A percentile compares a stretch with the other conserved stretches of the same genome.
phyloP scores from a whole-genome alignment of 2,329 filamentous ascomycete genomes.

The Orbilia javanica region DNA sequence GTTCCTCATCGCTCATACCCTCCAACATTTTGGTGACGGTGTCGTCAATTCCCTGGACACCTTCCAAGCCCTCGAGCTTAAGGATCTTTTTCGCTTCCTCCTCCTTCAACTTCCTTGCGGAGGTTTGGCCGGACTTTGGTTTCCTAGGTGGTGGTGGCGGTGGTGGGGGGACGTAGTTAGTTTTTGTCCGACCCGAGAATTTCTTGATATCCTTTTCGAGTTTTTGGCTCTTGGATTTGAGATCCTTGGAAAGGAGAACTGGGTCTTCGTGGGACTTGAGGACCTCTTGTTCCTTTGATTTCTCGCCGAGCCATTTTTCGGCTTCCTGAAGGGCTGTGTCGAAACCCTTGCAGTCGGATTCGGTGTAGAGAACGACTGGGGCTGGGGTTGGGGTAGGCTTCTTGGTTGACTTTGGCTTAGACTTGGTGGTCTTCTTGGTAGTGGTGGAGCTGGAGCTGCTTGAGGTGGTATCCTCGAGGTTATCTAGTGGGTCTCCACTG shows the following conservation, averaged over 20 bases:
- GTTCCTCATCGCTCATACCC: slow-evolving; percentile 59
- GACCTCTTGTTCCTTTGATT: slow-evolving; percentile 77
- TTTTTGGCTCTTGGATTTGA: slow-evolving; percentile 70
- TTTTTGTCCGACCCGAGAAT: slow-evolving; percentile 39
- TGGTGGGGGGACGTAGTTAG: slow-evolving; percentile 42
- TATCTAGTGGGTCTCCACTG: slow-evolving; percentile 27
- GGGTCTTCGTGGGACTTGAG: slow-evolving; percentile 80
- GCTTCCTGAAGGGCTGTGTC: slow-evolving; percentile 74
- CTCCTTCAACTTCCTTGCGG: slow-evolving; percentile 8
- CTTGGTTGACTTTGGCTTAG: slow-evolving; percentile 63
- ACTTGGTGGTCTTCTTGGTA: slow-evolving; percentile 63
- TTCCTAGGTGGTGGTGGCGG: slow-evolving; percentile 35
- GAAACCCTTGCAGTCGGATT: slow-evolving; percentile 77
- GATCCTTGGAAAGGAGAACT: slow-evolving; percentile 78
- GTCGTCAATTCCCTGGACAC: slow-evolving; percentile 80
- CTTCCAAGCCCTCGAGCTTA: slow-evolving; percentile 71
- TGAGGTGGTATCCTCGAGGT: slow-evolving; percentile 61
- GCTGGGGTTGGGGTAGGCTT: slow-evolving; percentile 67
- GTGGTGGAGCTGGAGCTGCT: slow-evolving; percentile 63
- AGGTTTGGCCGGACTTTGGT: neutral
- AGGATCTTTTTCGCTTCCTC: slow-evolving; percentile 16
- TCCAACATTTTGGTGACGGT: slow-evolving; percentile 87
- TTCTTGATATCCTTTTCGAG: slow-evolving; percentile 44
- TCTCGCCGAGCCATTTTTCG: slow-evolving; percentile 80
- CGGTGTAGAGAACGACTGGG: slow-evolving; percentile 76